Base-by-base conservation (phyloP, 2,329 filamentous ascomycete species). In the Hymenoscyphus repandus region DNA sequence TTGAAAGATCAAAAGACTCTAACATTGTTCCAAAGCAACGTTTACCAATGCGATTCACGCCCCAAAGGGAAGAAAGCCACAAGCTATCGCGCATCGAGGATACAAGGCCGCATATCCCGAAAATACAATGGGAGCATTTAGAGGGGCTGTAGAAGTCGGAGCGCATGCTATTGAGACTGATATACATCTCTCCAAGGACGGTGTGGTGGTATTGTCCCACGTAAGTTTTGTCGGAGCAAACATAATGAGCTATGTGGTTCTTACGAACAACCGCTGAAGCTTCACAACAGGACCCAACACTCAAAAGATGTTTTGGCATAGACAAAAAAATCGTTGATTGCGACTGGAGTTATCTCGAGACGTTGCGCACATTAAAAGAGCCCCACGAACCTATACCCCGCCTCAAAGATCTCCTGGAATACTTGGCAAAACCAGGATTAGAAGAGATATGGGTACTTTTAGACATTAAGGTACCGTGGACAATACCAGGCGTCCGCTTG, bases 91-190 rank as follows among this genome's bases (percentile, higher is more conserved):
- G 1, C 88, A 92, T 71, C 77, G 88, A 51, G 88, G 88, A 40
- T 90, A 85, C 75, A 92, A 88, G 66, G 82, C 83, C 1, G 76
- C 76, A 46, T 88, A 78, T 59, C 90, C 92, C 0, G 92, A 97
- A 69, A 97, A 97, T 70, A 86, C 88, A 1, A 82, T 96, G 77
- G 78, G 75, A 13, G 86, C 88, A 6, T 95, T 96, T 70, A 73
- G 73, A 51, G 85, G 78, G 27, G 91, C 90, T 1, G 77, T 92
- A 2, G 73, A 81, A 31, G 83, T 82, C 15, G 89, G 89, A 17
- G 82, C 88, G 0, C 81, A 95, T 62, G 92, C 86, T 0, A 73
- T 97, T 27, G 92, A 97, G 72, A 95, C 90, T 15, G 92, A 97
- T 63, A 69, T 96, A 7, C 91, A 95, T 66, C 70, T 96, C 32